Conservation (phyloP, 805 yeast species). For the Metschnikowia hibisci region DNA sequence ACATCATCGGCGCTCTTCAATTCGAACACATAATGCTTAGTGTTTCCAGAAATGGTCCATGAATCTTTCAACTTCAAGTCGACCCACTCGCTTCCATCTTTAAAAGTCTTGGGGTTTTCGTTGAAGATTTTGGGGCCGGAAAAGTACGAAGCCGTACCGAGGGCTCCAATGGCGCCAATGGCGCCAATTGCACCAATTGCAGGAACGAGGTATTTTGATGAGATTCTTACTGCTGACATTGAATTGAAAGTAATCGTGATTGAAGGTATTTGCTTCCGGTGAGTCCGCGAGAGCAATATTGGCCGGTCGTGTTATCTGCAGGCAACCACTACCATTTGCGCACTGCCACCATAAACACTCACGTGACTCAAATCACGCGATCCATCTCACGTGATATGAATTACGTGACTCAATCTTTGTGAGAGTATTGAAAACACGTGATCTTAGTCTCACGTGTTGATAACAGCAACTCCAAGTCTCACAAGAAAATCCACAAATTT, state of each 20-base stretch:
- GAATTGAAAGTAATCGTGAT: not conserved
- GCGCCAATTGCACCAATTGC: slow-evolving; percentile 14
- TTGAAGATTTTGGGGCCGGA: slow-evolving; percentile 27
- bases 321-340: not conserved
- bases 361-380: too few relatives aligned
- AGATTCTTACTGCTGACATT: slow-evolving; percentile 23
- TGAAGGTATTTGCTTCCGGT: not conserved
- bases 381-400: not conserved
- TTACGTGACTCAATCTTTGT: too few relatives aligned
- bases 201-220: slow-evolving; percentile 28
- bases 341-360: not conserved
- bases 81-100: slow-evolving; percentile 65
- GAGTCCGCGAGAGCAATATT: not conserved
- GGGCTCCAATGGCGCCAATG: slow-evolving; percentile 29
- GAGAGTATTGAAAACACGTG: too few relatives aligned
- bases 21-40: slow-evolving; percentile 67
- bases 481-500: not conserved
- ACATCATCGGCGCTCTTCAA: slow-evolving; percentile 63
- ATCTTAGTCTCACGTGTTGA: not conserved
- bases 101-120: slow-evolving; percentile 47
- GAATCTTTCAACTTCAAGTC: slow-evolving; percentile 57
- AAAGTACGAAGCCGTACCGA: slow-evolving; percentile 31
- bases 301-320: not conserved
- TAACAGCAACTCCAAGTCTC: not conserved
- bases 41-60: slow-evolving; percentile 52